phyloP scores from a whole-genome alignment of 345 rosid genomes.

The Eucalyptus pauciflora region DNA sequence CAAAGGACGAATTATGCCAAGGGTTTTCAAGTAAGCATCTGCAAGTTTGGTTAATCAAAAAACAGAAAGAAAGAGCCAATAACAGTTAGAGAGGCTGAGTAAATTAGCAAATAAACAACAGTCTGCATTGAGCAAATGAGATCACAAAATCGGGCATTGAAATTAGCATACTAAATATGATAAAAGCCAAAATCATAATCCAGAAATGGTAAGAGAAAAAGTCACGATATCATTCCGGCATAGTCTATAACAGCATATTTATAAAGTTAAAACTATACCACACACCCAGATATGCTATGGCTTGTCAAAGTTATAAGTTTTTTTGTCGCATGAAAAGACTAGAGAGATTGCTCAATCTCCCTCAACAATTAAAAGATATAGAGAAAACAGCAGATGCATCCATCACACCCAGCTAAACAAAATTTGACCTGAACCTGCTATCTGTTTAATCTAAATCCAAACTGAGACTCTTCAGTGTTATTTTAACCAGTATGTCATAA shows the following conservation, averaged over 20 bases:
- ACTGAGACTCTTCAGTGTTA: not conserved
- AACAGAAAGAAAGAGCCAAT: not conserved
- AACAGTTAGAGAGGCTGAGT: not conserved
- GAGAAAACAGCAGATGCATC: not conserved
- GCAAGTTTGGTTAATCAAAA: conserved; percentile 4
- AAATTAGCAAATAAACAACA: not conserved
- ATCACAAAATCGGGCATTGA: not conserved
- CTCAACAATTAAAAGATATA: not conserved
- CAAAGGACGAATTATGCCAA: conserved; percentile 94
- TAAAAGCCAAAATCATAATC: not conserved
- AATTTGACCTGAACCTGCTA: not conserved
- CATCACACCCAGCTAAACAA: not conserved
- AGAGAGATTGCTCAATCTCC: not conserved
- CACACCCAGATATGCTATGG: not conserved
- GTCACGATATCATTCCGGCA: not conserved
- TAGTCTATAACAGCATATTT: not conserved
- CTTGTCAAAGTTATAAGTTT: not conserved
- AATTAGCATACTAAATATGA: not conserved
- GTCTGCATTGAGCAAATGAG: not conserved
- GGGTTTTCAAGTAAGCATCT: conserved; percentile 92
- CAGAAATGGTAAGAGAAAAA: not conserved
- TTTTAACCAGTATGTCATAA: not conserved
- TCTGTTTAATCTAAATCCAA: not conserved
- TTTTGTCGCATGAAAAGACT: not conserved
- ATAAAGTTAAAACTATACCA: not conserved